Base-by-base conservation (phyloP, 2,329 filamentous ascomycete genomes). In the Herpotrichia juniperi region DNA sequence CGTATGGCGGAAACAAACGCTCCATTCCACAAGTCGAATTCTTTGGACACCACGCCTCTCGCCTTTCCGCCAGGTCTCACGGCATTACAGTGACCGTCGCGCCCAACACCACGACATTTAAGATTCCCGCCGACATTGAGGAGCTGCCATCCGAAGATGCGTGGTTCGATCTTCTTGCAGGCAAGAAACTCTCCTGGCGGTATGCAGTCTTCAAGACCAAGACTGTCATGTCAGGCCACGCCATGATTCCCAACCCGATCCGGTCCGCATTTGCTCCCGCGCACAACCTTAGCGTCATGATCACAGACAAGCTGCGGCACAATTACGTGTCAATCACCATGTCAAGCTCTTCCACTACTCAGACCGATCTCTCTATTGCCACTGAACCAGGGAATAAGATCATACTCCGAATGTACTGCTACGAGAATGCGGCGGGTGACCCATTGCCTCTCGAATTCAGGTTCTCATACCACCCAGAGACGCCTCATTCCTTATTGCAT, bases 361-460 rank as follows among this genome's bases (percentile, higher is more conserved):
- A 53, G 43, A 56, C 55, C n/a, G 55, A 58, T 42, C 47, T 55
- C 7, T 55, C 55, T 12, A 56, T 57, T 31, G 51, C 51, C 22
- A 57, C 52, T 8, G 55, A 57, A 40, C 49, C 55, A 16, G 55
- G 55, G 7, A 57, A 57, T 28, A 57, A 57, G 48, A 54, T 57
- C 43, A 54, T 54, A 16, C 28, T 57, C 8, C 51, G 52, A n/a
- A 54, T 57, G 55, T 52, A 52, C 35, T 54, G 51, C 42, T 54
- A 57, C 39, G 51, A 54, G 35, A 57, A 57, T 42, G 52, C 51
- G 10, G 42, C 28, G 6, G 44, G 28, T 14, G 53, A 54, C 10
- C 42, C 50, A 24, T 17, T 59, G 4, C 48, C 53, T 11, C 46
- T 59, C 8, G 50, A 53, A 22, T 59, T 59, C 46, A 47, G 50